These are phyloP conservation scores for Chalara sp. DNA, from an alignment of 2,329 filamentous ascomycete species.

Conservation along the genomic window DNA sequence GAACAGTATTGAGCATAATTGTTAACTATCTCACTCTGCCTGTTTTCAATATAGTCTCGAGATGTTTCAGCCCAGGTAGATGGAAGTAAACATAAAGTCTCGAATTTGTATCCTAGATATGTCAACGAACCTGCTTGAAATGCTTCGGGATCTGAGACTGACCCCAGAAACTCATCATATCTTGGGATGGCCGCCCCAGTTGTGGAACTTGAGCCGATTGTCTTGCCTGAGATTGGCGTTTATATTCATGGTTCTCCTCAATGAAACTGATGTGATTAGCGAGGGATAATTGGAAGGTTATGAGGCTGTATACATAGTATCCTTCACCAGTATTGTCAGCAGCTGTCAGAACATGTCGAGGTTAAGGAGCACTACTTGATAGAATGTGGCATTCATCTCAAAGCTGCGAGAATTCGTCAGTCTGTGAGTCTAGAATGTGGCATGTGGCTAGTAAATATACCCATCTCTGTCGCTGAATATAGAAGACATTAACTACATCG, in stretches of 20 bases:
- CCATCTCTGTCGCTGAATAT: conserved; percentile 79
- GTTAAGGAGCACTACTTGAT: conserved; percentile 55
- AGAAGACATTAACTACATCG: conserved; percentile 68
- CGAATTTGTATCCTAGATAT: conserved; percentile 86
- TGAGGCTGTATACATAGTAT: conserved; percentile 41
- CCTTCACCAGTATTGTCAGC: conserved; percentile 32
- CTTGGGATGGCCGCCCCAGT: conserved; percentile 54
- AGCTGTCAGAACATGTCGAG: neutral
- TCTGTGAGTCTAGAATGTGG: neutral
- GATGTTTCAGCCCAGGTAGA: conserved; percentile 65
- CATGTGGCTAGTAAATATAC: conserved; percentile 35
- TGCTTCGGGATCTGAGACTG: conserved; percentile 11
- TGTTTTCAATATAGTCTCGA: conserved; percentile 70
- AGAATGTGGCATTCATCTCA: conserved; percentile 91
- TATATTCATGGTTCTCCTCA: conserved; percentile 79
- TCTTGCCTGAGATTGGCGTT: conserved; percentile 51
- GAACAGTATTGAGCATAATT: conserved; percentile 96
- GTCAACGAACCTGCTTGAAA: conserved; percentile 2
- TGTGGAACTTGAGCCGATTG: conserved; percentile 45
- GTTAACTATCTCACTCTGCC: conserved; percentile 66
- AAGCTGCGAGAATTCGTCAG: conserved; percentile 50
- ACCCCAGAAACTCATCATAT: conserved; percentile 94
- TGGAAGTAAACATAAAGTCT: conserved; percentile 73
- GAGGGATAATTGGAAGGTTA: conserved; percentile 14
- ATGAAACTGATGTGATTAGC: conserved; percentile 61